Conservation (phyloP, 768 basidiomycete genomes). For the Lepiota venenata region DNA sequence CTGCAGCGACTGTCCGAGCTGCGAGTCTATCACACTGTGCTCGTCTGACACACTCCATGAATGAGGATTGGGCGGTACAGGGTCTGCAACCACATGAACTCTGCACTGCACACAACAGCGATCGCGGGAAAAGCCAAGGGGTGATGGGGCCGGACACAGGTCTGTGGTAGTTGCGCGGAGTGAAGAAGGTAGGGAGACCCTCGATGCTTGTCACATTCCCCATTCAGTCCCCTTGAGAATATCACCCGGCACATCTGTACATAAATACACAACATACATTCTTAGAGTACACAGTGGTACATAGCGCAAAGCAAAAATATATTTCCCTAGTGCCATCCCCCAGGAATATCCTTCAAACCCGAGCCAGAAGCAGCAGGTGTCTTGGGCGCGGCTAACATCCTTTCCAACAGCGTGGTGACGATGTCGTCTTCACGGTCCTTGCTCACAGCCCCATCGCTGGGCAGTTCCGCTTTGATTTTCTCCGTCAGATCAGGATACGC, state of each 20-base stretch:
- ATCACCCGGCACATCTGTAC: background rate
- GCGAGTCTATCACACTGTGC: background rate
- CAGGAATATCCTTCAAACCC: conserved; percentile 32
- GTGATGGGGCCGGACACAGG: background rate
- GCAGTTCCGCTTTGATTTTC: conserved; percentile 50
- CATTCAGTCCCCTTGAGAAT: background rate
- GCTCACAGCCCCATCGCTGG: conserved; percentile 32
- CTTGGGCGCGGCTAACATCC: conserved; percentile 39
- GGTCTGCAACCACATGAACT: background rate
- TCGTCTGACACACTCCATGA: background rate
- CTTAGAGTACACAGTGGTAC: conserved; percentile 2
- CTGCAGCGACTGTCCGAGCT: background rate
- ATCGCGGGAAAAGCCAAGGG: background rate
- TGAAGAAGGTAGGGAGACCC: conserved; percentile 2
- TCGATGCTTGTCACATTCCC: background rate
- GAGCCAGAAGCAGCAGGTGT: conserved; percentile 33
- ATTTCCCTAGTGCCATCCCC: conserved; percentile 39
- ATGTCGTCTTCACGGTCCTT: conserved; percentile 65
- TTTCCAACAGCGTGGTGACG: conserved; percentile 59
- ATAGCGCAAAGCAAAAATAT: background rate
- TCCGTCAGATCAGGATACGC: conserved; percentile 48
- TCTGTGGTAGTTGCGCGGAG: background rate
- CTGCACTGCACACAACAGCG: background rate
- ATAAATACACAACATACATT: background rate
- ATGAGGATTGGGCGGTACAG: background rate